phyloP scores from a whole-genome alignment of 2,329 filamentous ascomycete species.

The Monilinia polystroma region DNA sequence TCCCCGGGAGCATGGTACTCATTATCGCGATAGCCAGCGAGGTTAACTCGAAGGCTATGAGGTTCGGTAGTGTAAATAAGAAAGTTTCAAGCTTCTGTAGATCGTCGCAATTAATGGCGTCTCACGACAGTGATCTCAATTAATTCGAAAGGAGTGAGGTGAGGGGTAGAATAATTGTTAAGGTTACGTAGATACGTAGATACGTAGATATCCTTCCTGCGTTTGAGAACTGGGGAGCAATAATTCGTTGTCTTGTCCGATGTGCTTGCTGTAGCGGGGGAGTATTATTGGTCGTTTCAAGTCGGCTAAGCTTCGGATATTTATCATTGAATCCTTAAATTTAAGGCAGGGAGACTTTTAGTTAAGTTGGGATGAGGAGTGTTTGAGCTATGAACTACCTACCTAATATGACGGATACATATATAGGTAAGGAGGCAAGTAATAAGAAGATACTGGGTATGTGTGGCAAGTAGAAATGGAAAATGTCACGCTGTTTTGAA shows the following conservation, averaged over 20 bases:
- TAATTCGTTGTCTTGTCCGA: constrained; percentile 13
- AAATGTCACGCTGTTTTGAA: no score
- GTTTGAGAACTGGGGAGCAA: constrained; percentile 8
- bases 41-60: constrained; percentile 29
- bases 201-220: constrained; percentile 14
- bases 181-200: constrained; percentile 18
- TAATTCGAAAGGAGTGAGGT: constrained; percentile 6
- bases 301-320: background rate
- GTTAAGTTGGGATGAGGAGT: background rate
- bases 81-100: constrained; percentile 1
- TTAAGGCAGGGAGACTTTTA: background rate
- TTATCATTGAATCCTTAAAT: background rate
- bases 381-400: background rate
- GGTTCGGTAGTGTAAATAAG: constrained; percentile 9
- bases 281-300: background rate
- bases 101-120: constrained; percentile 4
- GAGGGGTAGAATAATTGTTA: constrained; percentile 20
- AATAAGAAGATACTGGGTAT: no score
- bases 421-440: no score
- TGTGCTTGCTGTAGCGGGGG: constrained; percentile 17
- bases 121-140: constrained; percentile 4
- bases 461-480: no score
- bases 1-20: constrained; percentile 57
- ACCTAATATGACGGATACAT: background rate
- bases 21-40: constrained; percentile 28